Conservation (phyloP, 1,284 basidiomycete genomes). For the Wallemia hederae region DNA sequence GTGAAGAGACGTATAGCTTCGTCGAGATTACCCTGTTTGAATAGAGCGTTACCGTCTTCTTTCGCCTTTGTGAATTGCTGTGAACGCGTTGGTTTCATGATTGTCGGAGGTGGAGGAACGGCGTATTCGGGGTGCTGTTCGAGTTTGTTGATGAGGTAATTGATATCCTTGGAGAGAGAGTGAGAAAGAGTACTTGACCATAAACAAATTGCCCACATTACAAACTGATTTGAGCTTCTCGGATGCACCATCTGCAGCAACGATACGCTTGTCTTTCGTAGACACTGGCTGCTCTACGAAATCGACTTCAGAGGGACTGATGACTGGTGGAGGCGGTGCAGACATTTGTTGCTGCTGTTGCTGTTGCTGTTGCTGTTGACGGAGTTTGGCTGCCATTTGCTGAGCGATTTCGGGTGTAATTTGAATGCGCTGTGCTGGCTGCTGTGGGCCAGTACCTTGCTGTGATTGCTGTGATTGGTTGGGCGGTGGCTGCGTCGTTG, state of each 20-base stretch:
- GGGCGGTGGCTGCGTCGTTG: too few species aligned
- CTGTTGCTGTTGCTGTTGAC: not conserved
- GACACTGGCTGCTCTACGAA: not conserved
- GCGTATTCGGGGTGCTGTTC: slow-evolving; percentile 32
- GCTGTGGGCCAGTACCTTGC: not conserved
- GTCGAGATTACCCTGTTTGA: slow-evolving; percentile 40
- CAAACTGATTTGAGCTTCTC: not conserved
- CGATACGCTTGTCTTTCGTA: not conserved
- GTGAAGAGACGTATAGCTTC: slow-evolving; percentile 59
- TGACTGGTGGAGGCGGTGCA: not conserved
- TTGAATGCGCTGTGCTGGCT: not conserved
- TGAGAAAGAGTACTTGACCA: too few species aligned
- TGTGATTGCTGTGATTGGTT: too few species aligned
- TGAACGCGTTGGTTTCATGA: slow-evolving; percentile 41
- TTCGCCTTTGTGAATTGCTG: slow-evolving; percentile 44
- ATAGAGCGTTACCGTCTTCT: slow-evolving; percentile 64
- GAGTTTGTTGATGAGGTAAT: slow-evolving; percentile 37
- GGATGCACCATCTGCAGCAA: not conserved
- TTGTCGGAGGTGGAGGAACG: slow-evolving; percentile 51
- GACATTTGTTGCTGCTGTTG: not conserved
- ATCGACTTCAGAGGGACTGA: not conserved
- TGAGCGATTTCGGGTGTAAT: not conserved
- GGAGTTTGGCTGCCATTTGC: not conserved
- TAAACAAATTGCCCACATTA: too few species aligned
- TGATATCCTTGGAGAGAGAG: slow-evolving; percentile 34